Conservation (phyloP, 768 basidiomycete species). For the Tulasnella sp. region DNA sequence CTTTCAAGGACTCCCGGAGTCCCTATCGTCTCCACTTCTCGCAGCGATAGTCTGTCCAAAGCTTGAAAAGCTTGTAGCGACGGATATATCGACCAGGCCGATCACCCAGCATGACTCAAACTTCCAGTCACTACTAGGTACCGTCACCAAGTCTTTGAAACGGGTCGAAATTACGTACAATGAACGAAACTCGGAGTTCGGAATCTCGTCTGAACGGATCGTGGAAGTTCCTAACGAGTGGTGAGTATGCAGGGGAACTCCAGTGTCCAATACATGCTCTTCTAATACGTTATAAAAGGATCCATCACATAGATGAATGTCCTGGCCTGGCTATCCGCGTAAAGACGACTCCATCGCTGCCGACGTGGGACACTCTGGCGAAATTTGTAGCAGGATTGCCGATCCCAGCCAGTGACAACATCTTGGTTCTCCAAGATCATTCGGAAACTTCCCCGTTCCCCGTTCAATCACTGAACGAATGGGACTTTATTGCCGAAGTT, state of each 20-base stretch:
- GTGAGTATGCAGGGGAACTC: neutral
- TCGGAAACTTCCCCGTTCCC: neutral
- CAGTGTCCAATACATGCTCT: neutral
- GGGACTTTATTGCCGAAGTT: neutral
- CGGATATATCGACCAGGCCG: neutral
- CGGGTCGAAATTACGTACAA: neutral
- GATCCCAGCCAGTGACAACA: neutral
- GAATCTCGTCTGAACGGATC: neutral
- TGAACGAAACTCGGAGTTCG: neutral
- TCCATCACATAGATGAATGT: neutral
- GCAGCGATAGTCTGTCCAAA: neutral
- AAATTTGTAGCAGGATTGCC: neutral
- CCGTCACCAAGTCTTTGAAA: neutral
- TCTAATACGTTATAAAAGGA: neutral
- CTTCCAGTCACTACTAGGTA: neutral
- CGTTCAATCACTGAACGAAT: neutral
- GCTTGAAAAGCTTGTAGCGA: neutral
- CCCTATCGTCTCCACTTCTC: neutral
- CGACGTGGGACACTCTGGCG: neutral
- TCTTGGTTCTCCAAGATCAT: neutral
- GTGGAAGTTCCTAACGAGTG: neutral
- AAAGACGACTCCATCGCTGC: neutral
- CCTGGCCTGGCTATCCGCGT: neutral
- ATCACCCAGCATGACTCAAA: neutral
- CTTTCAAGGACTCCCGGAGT: neutral